phyloP scores from a whole-genome alignment of 2,329 filamentous ascomycete species.

The Aspergillus neotritici region DNA sequence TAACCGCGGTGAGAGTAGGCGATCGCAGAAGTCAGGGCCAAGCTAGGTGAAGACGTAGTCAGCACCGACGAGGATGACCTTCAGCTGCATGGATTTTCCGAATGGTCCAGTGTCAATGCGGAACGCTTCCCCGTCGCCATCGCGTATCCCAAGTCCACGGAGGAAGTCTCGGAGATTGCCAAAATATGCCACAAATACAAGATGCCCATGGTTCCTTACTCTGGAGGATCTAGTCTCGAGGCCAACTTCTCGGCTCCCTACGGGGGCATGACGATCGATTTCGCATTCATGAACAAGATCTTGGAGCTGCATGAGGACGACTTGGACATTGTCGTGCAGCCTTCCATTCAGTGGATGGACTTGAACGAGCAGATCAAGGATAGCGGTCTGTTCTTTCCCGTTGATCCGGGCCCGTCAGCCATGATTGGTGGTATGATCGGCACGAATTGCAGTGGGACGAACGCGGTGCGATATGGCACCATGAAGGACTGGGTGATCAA shows the following conservation, averaged over 20 bases:
- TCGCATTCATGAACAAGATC: conserved; percentile 79
- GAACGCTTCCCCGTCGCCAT: conserved; percentile 59
- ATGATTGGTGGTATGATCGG: conserved; percentile 58
- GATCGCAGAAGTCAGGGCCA: conserved; percentile 48
- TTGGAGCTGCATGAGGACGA: conserved; percentile 75
- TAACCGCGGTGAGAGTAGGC: conserved; percentile 39
- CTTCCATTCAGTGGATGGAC: conserved; percentile 86
- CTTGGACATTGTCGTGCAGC: conserved; percentile 90
- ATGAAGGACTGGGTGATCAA: conserved; percentile 74
- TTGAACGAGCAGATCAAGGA: conserved; percentile 70
- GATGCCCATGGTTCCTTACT: conserved; percentile 81
- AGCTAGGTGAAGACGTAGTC: conserved; percentile 55
- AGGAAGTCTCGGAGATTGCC: conserved; percentile 60
- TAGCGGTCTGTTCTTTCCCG: conserved; percentile 79
- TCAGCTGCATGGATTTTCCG: conserved; percentile 60
- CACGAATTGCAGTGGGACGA: conserved; percentile 61
- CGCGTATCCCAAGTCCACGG: conserved; percentile 58
- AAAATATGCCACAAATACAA: conserved; percentile 71
- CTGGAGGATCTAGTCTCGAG: conserved; percentile 79
- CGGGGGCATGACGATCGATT: conserved; percentile 85
- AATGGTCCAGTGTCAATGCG: conserved; percentile 65
- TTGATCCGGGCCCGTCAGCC: conserved; percentile 70
- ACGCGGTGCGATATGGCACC: conserved; percentile 61
- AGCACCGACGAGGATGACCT: conserved; percentile 61
- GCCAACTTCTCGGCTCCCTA: conserved; percentile 84